Evolutionary conservation across 1,284 basidiomycete species (phyloP), one percentile per base, ranked within the genome.

Genomic region (Agaricales sp.): DNA sequence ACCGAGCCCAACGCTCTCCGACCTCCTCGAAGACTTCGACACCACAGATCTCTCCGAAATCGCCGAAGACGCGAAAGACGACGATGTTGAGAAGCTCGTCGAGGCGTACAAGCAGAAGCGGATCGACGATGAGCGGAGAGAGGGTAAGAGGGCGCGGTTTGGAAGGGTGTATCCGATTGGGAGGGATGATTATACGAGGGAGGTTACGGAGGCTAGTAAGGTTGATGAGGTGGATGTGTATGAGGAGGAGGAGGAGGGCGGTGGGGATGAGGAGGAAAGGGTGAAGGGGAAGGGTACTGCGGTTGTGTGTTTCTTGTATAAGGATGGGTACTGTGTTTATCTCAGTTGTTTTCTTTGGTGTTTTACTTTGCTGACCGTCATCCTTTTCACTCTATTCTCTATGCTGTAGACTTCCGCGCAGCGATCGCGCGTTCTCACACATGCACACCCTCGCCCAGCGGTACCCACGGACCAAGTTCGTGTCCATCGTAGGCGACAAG

Each of bases 401-500:
- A n/a, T n/a, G 3, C 47, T 45, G 25, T 57, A 94, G 92, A 4
- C 74, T 93, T 45, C 80, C 82, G 16, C 75, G 82, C 46, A 94
- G 90, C 51, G 82, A 92, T 52, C 80, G 85, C 44, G 69, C 93
- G 6, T 78, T 78, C 44, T 70, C 75, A 25, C 86, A 93, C 49
- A 68, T 99, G 25, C 73, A 75, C 14, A 74, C 73, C 1, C 71
- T 98, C 2, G 92, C 95, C 0, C 71, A 74, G 22, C 80, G 83
- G 49, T 87, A 97, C 64, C 90, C 93, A 2, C 80, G 85, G 21
- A 91, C 93, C 6, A 98, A 98, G 66, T 98, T 99, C 59, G 88
- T 98, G 53, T 92, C 89, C 30, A 98, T 99, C 58, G 82, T 95
- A 1, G 93, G 93, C 23, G 82, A 91, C 67, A 91, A 95, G 66